phyloP scores from a whole-genome alignment of 164 flowering plant genomes.

The Houttuynia cordata region DNA sequence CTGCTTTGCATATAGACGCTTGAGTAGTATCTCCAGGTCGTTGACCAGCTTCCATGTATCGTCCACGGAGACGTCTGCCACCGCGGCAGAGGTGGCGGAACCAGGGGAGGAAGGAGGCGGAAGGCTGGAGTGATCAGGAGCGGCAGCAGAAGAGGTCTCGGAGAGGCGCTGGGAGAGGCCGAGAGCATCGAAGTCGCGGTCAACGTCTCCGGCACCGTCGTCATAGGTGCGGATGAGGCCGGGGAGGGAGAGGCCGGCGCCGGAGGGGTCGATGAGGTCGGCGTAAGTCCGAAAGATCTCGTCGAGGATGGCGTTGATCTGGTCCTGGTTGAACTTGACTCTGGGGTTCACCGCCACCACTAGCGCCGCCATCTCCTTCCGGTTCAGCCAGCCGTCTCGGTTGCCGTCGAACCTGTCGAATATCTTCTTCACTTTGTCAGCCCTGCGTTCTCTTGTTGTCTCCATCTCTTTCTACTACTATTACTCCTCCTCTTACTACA shows the following conservation, averaged over 20 bases:
- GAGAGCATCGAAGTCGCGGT: conserved; percentile 89
- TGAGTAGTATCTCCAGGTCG: conserved; percentile 76
- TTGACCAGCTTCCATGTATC: conserved; percentile 93
- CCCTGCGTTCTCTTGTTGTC: conserved; percentile 60
- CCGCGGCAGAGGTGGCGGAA: conserved; percentile 80
- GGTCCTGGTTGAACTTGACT: conserved; percentile 92
- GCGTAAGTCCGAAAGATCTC: conserved; percentile 89
- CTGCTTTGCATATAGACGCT: conserved; percentile 74
- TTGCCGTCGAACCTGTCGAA: conserved; percentile 77
- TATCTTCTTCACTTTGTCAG: conserved; percentile 90
- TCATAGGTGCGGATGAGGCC: conserved; percentile 89
- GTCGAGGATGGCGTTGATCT: conserved; percentile 87
- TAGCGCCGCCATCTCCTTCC: conserved; percentile 89
- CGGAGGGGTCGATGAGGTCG: conserved; percentile 67
- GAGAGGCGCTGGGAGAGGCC: conserved; percentile 65
- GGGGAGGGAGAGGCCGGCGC: conserved; percentile 64
- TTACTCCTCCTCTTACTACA: neutral
- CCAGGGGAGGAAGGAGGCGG: conserved; percentile 58
- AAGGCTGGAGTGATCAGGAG: conserved; percentile 29
- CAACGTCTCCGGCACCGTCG: conserved; percentile 98
- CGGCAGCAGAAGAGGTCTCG: conserved; percentile 52
- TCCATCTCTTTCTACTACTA: neutral
- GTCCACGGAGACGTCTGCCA: conserved; percentile 81
- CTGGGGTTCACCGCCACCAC: conserved; percentile 98
- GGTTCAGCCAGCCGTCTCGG: conserved; percentile 74